Evolutionary conservation across 2,329 filamentous ascomycete genomes (phyloP), one percentile per base, ranked within the genome.

Genomic region (Esteya vermicola): DNA sequence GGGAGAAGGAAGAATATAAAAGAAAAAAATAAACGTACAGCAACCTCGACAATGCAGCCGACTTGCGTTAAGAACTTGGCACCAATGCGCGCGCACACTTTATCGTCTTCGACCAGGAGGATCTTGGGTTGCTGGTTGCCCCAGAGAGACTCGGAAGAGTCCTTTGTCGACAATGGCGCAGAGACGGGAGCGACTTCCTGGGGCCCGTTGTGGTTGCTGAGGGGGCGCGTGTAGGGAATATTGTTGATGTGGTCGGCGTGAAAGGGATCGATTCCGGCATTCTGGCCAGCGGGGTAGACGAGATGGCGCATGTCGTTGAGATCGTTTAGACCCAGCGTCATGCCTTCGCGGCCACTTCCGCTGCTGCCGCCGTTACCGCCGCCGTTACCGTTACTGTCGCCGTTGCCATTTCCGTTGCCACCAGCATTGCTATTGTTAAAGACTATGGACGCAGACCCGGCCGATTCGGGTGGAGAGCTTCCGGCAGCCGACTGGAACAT

Each of bases 211-310:
- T 67, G 62, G 38, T 68, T 67, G 43, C 81, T 85, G 3, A 82
- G 68, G 14, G 74, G 85, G 60, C 85, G 67, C 9, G 80, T 69
- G 54, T 94, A 96, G 0, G 88, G 85, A 41, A 95, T 93, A 55
- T 93, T 94, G 62, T 89, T 78, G 54, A 95, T 85, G 54, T 95
- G 86, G 51, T 95, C 88, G 50, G 84, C 81, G 54, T 89, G 88
- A 70, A 93, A 91, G 1, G 89, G 88, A 54, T 95, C 88, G 48
- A 95, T 95, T 39, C 88, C 88, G 48, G 93, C 84, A 1, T 81
- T 91, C 48, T 86, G 78, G 16, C 88, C 88, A 14, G 93, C 85
- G 0, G 89, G 88, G 55, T 95, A 96, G 9, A 95, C 86, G 40
- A 93, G 72, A 47, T 75, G 71, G 33, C 71, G 62, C 47, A 72